Evolutionary conservation across 2,329 filamentous ascomycete species (phyloP).

Genomic region (Cercospora nicotianae): DNA sequence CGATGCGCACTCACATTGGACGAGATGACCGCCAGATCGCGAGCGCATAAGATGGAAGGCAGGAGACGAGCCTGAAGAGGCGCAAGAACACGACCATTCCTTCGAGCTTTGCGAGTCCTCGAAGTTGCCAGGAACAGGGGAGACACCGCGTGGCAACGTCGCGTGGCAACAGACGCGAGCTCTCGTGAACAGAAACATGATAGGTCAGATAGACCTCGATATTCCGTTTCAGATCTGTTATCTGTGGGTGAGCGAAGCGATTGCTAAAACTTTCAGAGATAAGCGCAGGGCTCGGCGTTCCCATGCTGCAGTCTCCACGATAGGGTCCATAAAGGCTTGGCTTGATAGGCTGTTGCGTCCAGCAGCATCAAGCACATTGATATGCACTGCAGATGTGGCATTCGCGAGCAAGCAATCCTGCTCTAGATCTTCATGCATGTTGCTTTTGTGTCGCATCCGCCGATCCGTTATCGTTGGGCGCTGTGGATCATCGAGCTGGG

Average conservation of each 20-base stretch:
- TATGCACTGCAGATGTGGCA: constrained; percentile 11
- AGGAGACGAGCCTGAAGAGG: neutral
- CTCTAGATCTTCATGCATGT: neutral
- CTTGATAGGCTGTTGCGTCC: constrained; percentile 15
- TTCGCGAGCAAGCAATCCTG: neutral
- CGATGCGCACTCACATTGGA: no score
- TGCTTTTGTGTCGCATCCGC: neutral
- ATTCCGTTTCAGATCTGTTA: constrained; percentile 6
- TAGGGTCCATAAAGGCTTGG: constrained; percentile 8
- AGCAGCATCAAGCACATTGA: neutral
- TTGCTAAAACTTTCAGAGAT: constrained; percentile 16
- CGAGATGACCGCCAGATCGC: neutral
- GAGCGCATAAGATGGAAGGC: neutral
- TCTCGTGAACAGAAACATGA: neutral
- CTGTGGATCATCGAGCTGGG: neutral
- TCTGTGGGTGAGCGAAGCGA: constrained; percentile 11
- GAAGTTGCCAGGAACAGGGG: neutral
- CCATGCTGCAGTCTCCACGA: constrained; percentile 8
- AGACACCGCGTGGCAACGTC: neutral
- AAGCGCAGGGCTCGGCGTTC: constrained; percentile 11
- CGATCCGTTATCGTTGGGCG: neutral
- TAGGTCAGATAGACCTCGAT: neutral
- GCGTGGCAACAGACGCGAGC: neutral
- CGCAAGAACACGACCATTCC: neutral
- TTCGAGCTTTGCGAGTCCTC: neutral